Base-by-base conservation (phyloP, 75 land plant species). In the Picea glauca region DNA sequence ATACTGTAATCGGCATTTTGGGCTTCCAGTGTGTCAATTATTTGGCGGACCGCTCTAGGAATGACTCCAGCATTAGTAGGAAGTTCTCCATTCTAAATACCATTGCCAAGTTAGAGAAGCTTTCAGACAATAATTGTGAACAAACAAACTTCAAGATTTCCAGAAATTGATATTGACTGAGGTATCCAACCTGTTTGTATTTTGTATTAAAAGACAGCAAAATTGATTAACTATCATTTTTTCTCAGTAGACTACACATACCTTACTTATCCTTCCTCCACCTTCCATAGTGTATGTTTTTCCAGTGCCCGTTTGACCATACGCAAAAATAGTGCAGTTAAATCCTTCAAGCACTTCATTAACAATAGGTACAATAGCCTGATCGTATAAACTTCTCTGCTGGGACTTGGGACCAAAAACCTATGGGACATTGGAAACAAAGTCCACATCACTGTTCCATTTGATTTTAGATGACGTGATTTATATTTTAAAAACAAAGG, bases 211-310 rank as follows among this genome's bases (percentile, higher is more conserved):
- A 33, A 35, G 7, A 70, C 18, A 70, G 61, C 20, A 59, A 20
- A 59, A 20, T 17, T 20, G 20, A 60, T 60, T 60, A 50, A 50
- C 56, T 50, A 35, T 23, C 13, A 70, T 68, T 17, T 68, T 17
- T 31, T 31, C 76, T 60, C 21, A 60, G 3, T 18, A 60, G 46
- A 68, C 9, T 68, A 9, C 21, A 15, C 68, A 43, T 67, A 85
- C 92, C 87, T 90, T 85, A 11, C 83, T 58, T 77, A 87, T 89
- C 74, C 89, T 79, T 77, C 84, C 91, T 76, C 60, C 79, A 4
- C 93, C 93, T 83, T 91, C 92, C 93, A 90, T 91, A 18, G 93
- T 91, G 78, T 90, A 91, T 3, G 92, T 91, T 76, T 91, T 90
- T 1, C 93, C 93, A 4, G 92, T 91, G 2, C 92, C 93, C 1